phyloP scores from a whole-genome alignment of 805 yeast species.

The Kuraishia hungarica region DNA sequence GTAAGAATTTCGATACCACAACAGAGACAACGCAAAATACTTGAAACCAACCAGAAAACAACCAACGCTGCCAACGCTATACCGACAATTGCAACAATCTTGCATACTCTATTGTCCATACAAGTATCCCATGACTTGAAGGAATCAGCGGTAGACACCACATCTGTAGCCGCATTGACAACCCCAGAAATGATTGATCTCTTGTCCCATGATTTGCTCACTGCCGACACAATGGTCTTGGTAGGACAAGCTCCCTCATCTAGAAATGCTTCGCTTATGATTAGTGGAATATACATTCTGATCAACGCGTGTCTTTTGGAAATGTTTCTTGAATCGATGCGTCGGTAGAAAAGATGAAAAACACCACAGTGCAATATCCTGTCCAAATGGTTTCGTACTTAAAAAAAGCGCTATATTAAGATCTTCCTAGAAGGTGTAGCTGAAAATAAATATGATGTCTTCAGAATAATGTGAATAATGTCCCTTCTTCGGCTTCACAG shows the following conservation, averaged over 20 bases:
- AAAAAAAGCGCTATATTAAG: too few relatives aligned
- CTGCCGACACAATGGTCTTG: not conserved
- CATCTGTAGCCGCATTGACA: not conserved
- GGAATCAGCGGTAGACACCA: not conserved
- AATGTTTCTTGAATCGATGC: too few relatives aligned
- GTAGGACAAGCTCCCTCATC: not conserved
- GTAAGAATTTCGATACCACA: constrained; percentile 47
- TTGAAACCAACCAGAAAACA: constrained; percentile 45
- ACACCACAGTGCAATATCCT: too few relatives aligned
- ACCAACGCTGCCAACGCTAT: constrained; percentile 50
- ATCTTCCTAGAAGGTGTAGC: too few relatives aligned
- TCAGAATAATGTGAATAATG: too few relatives aligned
- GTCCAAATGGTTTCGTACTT: too few relatives aligned
- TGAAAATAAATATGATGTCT: too few relatives aligned
- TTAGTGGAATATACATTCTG: not conserved
- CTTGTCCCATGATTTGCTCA: not conserved
- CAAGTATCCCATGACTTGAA: constrained; percentile 70
- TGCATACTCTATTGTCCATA: constrained; percentile 70
- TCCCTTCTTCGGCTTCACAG: too few relatives aligned
- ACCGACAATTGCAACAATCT: constrained; percentile 68
- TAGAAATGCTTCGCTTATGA: not conserved
- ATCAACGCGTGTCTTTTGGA: not conserved
- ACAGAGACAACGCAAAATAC: constrained; percentile 46
- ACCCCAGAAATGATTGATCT: not conserved
- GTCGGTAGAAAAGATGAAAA: too few relatives aligned